Percentiles rank a stretch among this genome's conserved stretches.
Evolutionary conservation across 257 asterid species (phyloP).

Genomic region (Apocynum venetum): DNA sequence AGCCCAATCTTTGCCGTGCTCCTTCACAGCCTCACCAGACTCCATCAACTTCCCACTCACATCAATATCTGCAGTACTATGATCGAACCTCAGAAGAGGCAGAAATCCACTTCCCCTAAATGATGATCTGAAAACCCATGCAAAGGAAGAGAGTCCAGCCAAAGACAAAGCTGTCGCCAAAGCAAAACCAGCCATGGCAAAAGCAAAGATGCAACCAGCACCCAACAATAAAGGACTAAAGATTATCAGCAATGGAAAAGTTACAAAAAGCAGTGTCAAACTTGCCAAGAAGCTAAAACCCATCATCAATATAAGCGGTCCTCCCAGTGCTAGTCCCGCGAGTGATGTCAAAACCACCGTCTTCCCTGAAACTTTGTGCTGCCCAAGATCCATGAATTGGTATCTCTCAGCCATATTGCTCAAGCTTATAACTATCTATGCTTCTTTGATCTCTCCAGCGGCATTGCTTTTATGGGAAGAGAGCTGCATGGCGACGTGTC

Average conservation of each 20-base stretch:
- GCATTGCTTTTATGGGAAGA: background rate
- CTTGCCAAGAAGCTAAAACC: conserved; percentile 17
- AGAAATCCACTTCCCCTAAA: background rate
- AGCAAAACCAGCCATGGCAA: conserved; percentile 10
- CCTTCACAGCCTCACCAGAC: background rate
- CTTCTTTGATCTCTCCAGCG: background rate
- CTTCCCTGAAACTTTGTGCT: background rate
- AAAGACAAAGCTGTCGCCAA: conserved; percentile 5
- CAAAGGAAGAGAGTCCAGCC: conserved; percentile 4
- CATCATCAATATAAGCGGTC: conserved; percentile 21
- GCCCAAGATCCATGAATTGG: conserved; percentile 1
- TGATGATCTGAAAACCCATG: conserved; percentile 5
- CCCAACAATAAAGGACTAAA: conserved; percentile 22
- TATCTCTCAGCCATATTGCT: conserved; percentile 12
- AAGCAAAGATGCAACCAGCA: conserved; percentile 11
- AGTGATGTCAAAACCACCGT: background rate
- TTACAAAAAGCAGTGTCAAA: conserved; percentile 7
- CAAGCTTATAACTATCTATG: background rate
- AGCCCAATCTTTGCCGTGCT: conserved; percentile 9
- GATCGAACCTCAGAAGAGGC: background rate
- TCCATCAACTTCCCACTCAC: background rate
- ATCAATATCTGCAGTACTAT: background rate
- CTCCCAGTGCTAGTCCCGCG: conserved; percentile 20
- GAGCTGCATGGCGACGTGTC: background rate
- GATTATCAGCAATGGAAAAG: conserved; percentile 18